Evolutionary conservation across 192 early-diverging fungal genomes (phyloP), one percentile per base, ranked within the genome.

Genomic region (Podila horticola): DNA sequence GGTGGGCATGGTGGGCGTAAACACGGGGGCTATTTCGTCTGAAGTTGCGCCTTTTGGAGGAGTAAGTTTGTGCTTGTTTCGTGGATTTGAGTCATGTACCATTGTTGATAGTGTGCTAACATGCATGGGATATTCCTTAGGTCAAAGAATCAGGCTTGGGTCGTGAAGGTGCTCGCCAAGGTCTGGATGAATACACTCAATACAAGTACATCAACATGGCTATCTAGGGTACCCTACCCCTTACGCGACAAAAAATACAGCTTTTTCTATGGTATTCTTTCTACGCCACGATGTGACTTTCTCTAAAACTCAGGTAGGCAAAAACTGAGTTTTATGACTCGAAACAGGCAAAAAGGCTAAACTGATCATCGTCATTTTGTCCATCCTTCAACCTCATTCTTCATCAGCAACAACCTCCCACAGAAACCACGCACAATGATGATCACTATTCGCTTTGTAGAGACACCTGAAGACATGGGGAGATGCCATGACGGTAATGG

Each of bases 1-100:
- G 66, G 88, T 91, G 6, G 97, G 97, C 48, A 97, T 97, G 91
- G 94, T 97, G n/a, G 95, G 95, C 26, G 88, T 94, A 33, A 98
- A 98, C 74, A 90, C 91, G 3, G 90, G 90, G n/a, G 64, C 69
- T 0, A 84, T 94, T 45, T 87, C 88, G 26, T 81, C 41, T 50
- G 69, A 70, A 24, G 82, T 87, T 59, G 86, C 87, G 22, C 93
- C 93, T 6, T 94, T 94, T 79, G 93, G 93, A 57, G 93, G 93
- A n/a, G 85, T 90, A 83, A 72, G 83, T 82, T 49, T 30, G 12
- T 8, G 10, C 17, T 2, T 33, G 29, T 6, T 33, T 33, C 19
- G 30, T 4, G 4, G 33, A 0, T 33, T 24, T 28, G 59, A 19
- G 1, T 61, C 3, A 55, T 17, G 24, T 9, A 12, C 10, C 8